These are phyloP conservation scores for Debaryomyces fabryi DNA, from an alignment of 1,139 yeast species.

Conservation along the genomic window DNA sequence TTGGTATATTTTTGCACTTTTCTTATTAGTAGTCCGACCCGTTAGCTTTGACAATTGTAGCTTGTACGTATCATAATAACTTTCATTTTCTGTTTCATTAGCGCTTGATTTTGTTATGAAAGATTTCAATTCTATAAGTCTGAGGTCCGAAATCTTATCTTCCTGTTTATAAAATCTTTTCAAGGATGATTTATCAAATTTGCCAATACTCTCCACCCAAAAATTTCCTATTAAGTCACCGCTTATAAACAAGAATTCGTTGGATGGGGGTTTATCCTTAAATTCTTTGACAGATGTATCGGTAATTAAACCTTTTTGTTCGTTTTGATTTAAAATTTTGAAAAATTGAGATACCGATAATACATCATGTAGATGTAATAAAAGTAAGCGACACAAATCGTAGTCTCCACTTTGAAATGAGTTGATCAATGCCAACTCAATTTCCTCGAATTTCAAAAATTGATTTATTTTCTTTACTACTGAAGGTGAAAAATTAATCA, in stretches of 20 bases:
- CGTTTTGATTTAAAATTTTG: slow-evolving; percentile 44
- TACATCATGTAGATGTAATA: slow-evolving; percentile 51
- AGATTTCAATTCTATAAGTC: slow-evolving; percentile 23
- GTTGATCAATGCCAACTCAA: slow-evolving; percentile 68
- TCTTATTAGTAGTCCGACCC: slow-evolving; percentile 24
- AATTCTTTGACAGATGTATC: slow-evolving; percentile 20
- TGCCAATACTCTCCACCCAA: slow-evolving; percentile 41
- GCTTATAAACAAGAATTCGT: slow-evolving; percentile 28
- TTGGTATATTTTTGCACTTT: slow-evolving; percentile 37
- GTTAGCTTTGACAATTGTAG: slow-evolving; percentile 27
- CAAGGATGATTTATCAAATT: slow-evolving; percentile 23
- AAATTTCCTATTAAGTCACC: slow-evolving; percentile 49
- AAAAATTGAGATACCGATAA: slow-evolving; percentile 45
- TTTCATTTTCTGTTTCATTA: neutral
- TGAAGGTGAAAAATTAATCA: slow-evolving; percentile 71
- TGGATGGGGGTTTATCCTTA: slow-evolving; percentile 12
- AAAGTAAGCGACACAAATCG: slow-evolving; percentile 63
- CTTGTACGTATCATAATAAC: slow-evolving; percentile 20
- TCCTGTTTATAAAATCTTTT: slow-evolving; percentile 39
- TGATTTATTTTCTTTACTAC: slow-evolving; percentile 64
- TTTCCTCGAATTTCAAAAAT: slow-evolving; percentile 71
- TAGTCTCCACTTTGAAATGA: slow-evolving; percentile 69
- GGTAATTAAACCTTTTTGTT: slow-evolving; percentile 23
- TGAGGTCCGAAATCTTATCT: slow-evolving; percentile 32
- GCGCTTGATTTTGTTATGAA: slow-evolving; percentile 12